Conservation (phyloP, 768 basidiomycete species). For the Suillus plorans region DNA sequence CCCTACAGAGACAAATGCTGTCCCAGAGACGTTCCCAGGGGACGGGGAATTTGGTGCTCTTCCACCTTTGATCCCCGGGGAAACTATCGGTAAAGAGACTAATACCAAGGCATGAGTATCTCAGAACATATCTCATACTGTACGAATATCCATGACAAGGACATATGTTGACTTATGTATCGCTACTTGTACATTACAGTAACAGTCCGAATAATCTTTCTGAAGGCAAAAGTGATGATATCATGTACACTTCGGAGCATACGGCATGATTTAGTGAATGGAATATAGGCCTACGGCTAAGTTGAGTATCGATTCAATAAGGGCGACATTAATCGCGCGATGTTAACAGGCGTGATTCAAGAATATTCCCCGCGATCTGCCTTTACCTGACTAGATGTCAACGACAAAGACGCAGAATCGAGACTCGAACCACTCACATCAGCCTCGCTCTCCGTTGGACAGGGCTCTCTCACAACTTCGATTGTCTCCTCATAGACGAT, state of each 20-base stretch:
- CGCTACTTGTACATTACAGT: background rate
- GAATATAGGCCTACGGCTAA: background rate
- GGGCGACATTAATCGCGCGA: background rate
- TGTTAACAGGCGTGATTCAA: background rate
- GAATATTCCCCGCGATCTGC: background rate
- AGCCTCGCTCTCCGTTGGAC: slow-evolving; percentile 14
- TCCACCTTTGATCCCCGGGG: slow-evolving; percentile 27
- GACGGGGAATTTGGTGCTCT: slow-evolving; percentile 25
- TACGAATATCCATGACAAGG: background rate
- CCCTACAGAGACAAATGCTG: slow-evolving; percentile 21
- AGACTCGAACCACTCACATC: slow-evolving; percentile 13
- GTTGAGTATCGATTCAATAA: background rate
- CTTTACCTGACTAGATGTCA: slow-evolving; percentile 2
- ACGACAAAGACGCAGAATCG: background rate
- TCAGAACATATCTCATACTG: too few relatives aligned
- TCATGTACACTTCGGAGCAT: background rate
- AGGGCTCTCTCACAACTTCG: slow-evolving; percentile 1
- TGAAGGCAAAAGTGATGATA: background rate
- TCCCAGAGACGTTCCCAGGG: slow-evolving; percentile 25
- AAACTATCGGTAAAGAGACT: slow-evolving; percentile 23
- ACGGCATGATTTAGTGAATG: background rate
- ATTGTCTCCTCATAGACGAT: slow-evolving; percentile 12
- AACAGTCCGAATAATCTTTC: background rate
- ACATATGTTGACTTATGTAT: background rate
- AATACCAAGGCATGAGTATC: background rate